Percentiles rank a stretch among this genome's conserved stretches.
phyloP scores from a whole-genome alignment of 2,329 filamentous ascomycete genomes.

The Corynespora cassiicola region DNA sequence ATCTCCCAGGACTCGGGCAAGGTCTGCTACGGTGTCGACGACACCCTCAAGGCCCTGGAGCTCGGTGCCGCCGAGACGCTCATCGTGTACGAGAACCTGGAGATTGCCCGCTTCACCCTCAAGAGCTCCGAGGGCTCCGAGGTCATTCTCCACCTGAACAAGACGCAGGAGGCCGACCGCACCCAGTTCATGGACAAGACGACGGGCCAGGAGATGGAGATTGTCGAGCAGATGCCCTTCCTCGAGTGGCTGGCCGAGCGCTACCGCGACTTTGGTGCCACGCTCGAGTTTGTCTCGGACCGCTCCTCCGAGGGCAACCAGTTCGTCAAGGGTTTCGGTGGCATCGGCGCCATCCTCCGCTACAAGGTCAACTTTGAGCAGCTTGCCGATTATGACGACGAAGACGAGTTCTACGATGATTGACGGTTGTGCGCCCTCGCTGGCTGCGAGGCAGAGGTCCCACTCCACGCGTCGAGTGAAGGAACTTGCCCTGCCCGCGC shows the following conservation, averaged over 20 bases:
- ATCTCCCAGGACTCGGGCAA: constrained; percentile 97
- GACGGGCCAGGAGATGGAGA: constrained; percentile 97
- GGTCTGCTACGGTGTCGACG: constrained; percentile 97
- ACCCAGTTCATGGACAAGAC: constrained; percentile 93
- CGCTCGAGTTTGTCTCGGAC: constrained; percentile 96
- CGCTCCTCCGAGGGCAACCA: constrained; percentile 98
- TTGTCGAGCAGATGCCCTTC: constrained; percentile 86
- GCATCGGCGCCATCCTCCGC: constrained; percentile 93
- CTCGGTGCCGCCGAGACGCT: constrained; percentile 92
- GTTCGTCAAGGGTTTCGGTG: constrained; percentile 99
- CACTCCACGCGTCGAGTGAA: constrained; percentile 59
- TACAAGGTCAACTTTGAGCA: constrained; percentile 99
- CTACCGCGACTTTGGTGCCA: constrained; percentile 97
- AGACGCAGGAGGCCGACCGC: constrained; percentile 80
- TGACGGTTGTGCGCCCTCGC: constrained; percentile 91
- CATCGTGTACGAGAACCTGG: constrained; percentile 97
- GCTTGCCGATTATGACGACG: constrained; percentile 84
- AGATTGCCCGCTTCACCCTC: constrained; percentile 88
- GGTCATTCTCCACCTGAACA: constrained; percentile 84
- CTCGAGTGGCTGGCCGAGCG: constrained; percentile 99
- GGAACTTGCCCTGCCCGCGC: constrained; percentile 59
- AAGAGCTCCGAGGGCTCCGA: constrained; percentile 79
- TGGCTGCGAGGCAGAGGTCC: constrained; percentile 82
- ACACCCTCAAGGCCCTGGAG: constrained; percentile 95
- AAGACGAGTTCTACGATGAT: constrained; percentile 92